Conservation (phyloP, 1,139 yeast species). For the Sugiyamaella paludigena region DNA sequence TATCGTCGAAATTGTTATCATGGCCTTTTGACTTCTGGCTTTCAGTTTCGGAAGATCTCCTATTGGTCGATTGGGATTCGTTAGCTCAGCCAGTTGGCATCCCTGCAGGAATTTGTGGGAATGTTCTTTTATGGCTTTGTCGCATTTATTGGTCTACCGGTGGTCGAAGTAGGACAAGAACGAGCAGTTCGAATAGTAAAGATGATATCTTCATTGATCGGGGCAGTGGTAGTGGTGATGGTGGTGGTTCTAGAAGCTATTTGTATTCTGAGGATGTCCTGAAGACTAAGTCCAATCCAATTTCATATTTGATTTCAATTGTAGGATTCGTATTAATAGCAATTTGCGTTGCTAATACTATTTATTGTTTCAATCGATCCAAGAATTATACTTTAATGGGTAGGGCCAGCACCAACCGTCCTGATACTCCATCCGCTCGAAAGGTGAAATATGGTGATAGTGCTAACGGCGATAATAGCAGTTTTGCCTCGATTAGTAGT, state of each 20-base stretch:
- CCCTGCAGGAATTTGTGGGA: slow-evolving; percentile 47
- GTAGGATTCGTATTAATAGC: slow-evolving; percentile 17
- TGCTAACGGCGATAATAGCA: slow-evolving; percentile 1
- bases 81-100: slow-evolving; percentile 47
- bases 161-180: not conserved
- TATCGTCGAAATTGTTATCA: slow-evolving; percentile 44
- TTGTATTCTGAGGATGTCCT: not conserved
- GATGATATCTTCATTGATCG: slow-evolving; percentile 2
- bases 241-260: not conserved
- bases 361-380: slow-evolving; percentile 37
- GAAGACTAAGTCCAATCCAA: slow-evolving; percentile 2
- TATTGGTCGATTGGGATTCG: slow-evolving; percentile 65
- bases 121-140: slow-evolving; percentile 31
- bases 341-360: slow-evolving; percentile 35
- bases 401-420: slow-evolving; percentile 38
- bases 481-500: not conserved
- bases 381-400: slow-evolving; percentile 45
- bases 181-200: not conserved
- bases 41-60: slow-evolving; percentile 51
- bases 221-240: not conserved
- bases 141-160: slow-evolving; percentile 17
- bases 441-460: slow-evolving; percentile 29
- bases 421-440: slow-evolving; percentile 44
- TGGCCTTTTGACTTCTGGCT: slow-evolving; percentile 59
- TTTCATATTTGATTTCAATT: slow-evolving; percentile 13